These are phyloP conservation scores for Corylus avellana DNA, from an alignment of 306 rosid genomes.

Conservation along the genomic window DNA sequence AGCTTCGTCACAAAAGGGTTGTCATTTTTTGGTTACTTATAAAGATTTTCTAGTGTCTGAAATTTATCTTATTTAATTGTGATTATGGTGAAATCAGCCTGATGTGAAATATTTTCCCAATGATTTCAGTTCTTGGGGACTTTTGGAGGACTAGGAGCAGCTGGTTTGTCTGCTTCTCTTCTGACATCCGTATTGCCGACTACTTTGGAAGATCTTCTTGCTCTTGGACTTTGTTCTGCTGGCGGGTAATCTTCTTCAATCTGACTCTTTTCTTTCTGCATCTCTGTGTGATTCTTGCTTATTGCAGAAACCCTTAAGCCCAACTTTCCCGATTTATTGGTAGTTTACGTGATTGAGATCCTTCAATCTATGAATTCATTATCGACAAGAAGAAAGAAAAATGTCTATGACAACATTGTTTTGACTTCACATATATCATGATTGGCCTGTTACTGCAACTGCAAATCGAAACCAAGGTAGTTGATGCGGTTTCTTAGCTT, in stretches of 20 bases:
- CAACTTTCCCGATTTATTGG: not conserved
- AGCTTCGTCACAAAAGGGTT: not conserved
- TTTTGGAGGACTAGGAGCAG: constrained; percentile 88
- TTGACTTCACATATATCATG: not conserved
- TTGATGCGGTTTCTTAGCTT: not conserved
- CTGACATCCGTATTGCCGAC: constrained; percentile 84
- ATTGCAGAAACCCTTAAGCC: not conserved
- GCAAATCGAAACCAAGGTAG: not conserved
- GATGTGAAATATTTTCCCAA: constrained; percentile 15
- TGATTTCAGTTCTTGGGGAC: constrained; percentile 69
- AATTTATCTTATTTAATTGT: not conserved
- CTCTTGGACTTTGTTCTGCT: constrained; percentile 94
- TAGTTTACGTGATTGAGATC: not conserved
- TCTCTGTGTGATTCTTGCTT: not conserved
- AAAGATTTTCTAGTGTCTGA: not conserved
- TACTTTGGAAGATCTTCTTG: constrained; percentile 92
- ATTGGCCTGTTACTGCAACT: not conserved
- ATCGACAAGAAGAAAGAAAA: not conserved
- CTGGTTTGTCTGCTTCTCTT: constrained; percentile 94
- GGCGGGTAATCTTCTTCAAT: constrained; percentile 69
- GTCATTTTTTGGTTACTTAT: not conserved
- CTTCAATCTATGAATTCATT: not conserved
- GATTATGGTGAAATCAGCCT: constrained; percentile 15
- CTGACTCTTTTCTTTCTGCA: constrained; percentile 8
- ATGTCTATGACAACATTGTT: not conserved